A percentile compares a stretch with the other conserved stretches of the same genome.
phyloP scores from a whole-genome alignment of 2,329 filamentous ascomycete species.

The Dendryphion nanum region DNA sequence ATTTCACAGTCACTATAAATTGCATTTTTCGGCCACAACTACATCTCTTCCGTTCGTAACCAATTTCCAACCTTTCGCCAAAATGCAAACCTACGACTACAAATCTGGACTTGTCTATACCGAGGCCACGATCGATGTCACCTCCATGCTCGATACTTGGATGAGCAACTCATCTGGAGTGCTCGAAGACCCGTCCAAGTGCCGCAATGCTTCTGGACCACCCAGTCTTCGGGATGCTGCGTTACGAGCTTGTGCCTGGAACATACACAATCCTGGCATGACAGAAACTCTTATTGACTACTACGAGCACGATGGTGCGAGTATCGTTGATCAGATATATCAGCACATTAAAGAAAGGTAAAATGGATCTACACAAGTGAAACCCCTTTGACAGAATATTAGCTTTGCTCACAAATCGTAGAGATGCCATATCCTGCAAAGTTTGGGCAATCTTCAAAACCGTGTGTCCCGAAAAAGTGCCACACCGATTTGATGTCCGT shows the following conservation, averaged over 20 bases:
- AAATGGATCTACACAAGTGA: background rate
- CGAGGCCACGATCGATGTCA: conserved; percentile 1
- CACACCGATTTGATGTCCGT: background rate
- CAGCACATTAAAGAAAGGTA: background rate
- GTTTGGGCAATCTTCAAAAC: conserved; percentile 4
- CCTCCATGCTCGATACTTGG: conserved; percentile 3
- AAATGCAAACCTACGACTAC: conserved; percentile 2
- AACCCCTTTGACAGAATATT: no score
- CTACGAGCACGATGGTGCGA: no score
- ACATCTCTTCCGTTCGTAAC: no score
- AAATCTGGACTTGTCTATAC: conserved; percentile 4
- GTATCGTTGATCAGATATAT: no score
- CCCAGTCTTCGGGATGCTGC: conserved; percentile 5
- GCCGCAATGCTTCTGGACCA: conserved; percentile 3
- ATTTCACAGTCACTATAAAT: no score
- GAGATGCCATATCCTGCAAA: conserved; percentile 3
- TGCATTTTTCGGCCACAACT: no score
- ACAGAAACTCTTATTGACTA: background rate
- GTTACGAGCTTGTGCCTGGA: conserved; percentile 3
- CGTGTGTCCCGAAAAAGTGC: conserved; percentile 3
- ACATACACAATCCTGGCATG: conserved; percentile 3
- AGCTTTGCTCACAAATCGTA: no score
- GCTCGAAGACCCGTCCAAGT: conserved; percentile 1
- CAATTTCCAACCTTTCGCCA: background rate
- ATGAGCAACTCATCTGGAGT: conserved; percentile 1